Conservation (phyloP, 352 stramenopile genomes). For the Pilasporangium apinafurcum region DNA sequence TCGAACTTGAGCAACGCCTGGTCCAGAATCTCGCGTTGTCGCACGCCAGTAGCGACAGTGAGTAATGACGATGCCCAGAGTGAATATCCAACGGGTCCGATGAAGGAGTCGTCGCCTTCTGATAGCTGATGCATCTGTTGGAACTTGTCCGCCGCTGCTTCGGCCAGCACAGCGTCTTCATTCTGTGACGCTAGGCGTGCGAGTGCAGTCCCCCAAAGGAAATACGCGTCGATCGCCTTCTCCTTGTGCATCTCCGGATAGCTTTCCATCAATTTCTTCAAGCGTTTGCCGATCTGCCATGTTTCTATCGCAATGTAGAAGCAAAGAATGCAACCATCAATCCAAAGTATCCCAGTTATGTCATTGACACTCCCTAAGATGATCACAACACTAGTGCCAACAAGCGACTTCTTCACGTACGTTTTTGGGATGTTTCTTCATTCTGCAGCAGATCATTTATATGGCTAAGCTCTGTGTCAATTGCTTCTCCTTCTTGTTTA, state of each 20-base stretch:
- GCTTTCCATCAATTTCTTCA: conserved; percentile 72
- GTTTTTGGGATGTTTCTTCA: conserved; percentile 59
- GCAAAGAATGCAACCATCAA: neutral
- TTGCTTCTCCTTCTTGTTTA: neutral
- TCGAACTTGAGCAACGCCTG: conserved; percentile 58
- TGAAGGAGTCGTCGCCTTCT: conserved; percentile 38
- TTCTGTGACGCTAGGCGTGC: conserved; percentile 68
- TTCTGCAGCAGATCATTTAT: conserved; percentile 58
- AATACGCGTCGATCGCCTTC: conserved; percentile 70
- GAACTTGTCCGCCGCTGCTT: conserved; percentile 78
- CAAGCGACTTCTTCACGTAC: too few species aligned
- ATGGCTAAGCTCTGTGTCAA: conserved; percentile 29
- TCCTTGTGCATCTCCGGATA: conserved; percentile 36
- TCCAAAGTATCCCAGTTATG: too few species aligned
- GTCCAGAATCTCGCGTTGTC: conserved; percentile 44
- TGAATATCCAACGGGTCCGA: conserved; percentile 72
- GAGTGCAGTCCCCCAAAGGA: conserved; percentile 75
- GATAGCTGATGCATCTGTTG: conserved; percentile 59
- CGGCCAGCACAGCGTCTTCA: conserved; percentile 64
- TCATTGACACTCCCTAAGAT: too few species aligned
- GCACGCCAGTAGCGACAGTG: conserved; percentile 70
- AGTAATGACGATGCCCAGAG: conserved; percentile 74
- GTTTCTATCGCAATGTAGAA: conserved; percentile 48
- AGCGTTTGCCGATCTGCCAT: conserved; percentile 80
- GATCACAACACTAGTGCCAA: neutral